Conservation (phyloP, 1,284 basidiomycete genomes). For the Phylloporus gajari region DNA sequence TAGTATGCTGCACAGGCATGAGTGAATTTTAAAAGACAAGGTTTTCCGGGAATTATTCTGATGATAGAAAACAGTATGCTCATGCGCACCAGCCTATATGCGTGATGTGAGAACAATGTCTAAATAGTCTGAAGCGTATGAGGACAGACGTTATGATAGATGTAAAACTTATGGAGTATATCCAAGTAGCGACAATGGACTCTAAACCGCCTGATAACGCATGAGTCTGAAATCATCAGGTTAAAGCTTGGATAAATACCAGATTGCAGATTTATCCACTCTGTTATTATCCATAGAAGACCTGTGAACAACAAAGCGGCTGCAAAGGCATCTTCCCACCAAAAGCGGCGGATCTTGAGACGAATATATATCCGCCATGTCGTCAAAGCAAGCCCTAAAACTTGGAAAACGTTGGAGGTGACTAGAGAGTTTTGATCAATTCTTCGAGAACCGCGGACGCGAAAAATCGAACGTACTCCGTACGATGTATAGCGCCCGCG, state of each 20-base stretch:
- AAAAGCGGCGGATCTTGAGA: slow-evolving; percentile 34
- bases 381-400: slow-evolving; percentile 27
- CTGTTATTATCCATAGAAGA: slow-evolving; percentile 17
- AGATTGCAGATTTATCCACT: slow-evolving; percentile 21
- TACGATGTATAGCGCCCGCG: slow-evolving; percentile 13
- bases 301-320: slow-evolving; percentile 20
- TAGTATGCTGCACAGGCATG: slow-evolving; percentile 22
- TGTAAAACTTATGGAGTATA: slow-evolving; percentile 22
- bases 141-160: slow-evolving; percentile 23
- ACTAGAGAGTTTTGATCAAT: slow-evolving; percentile 19
- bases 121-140: background rate
- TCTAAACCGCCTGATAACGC: slow-evolving; percentile 16
- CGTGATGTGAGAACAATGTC: background rate
- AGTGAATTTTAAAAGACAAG: slow-evolving; percentile 25
- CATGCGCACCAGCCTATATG: slow-evolving; percentile 26
- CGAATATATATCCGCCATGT: slow-evolving; percentile 36
- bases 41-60: slow-evolving; percentile 20
- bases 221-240: background rate
- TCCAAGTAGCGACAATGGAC: slow-evolving; percentile 21
- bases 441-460: too few species aligned
- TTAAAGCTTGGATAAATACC: slow-evolving; percentile 10
- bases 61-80: slow-evolving; percentile 34
- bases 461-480: slow-evolving; percentile 15
- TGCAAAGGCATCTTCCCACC: slow-evolving; percentile 39
- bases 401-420: slow-evolving; percentile 21